Evolutionary conservation across 2,329 filamentous ascomycete species (phyloP).

Genomic region (Aspergillus fischeri): DNA sequence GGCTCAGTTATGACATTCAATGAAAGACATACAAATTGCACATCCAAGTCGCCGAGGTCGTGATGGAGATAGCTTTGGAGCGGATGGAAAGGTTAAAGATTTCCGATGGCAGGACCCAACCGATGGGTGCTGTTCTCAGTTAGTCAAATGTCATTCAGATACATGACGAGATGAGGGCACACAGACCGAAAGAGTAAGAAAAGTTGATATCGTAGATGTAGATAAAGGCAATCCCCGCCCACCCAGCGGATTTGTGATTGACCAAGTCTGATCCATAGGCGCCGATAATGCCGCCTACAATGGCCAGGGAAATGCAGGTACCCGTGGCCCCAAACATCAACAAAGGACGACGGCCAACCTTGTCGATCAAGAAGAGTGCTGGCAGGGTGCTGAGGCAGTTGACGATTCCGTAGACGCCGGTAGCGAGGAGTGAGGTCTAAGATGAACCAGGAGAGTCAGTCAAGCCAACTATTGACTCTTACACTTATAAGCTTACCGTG

Average conservation of each 20-base stretch:
- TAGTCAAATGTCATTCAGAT: neutral
- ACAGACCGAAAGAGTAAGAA: conserved; percentile 35
- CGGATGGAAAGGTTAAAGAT: conserved; percentile 38
- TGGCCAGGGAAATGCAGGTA: conserved; percentile 33
- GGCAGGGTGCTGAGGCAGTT: conserved; percentile 34
- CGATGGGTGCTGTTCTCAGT: conserved; percentile 28
- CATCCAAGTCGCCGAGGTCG: conserved; percentile 38
- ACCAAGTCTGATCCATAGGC: conserved; percentile 27
- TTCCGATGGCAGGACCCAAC: conserved; percentile 38
- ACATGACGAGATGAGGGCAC: no score
- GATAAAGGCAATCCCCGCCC: conserved; percentile 36
- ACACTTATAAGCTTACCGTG: conserved; percentile 14
- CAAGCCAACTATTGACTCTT: neutral
- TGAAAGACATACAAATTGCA: conserved; percentile 32
- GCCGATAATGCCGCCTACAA: conserved; percentile 33
- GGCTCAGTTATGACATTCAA: neutral
- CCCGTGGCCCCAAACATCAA: conserved; percentile 34
- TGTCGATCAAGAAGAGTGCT: conserved; percentile 33
- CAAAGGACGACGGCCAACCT: conserved; percentile 29
- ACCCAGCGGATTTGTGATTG: conserved; percentile 29
- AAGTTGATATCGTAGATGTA: conserved; percentile 38
- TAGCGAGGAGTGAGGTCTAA: conserved; percentile 31
- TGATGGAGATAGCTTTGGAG: conserved; percentile 37
- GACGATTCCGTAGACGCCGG: conserved; percentile 38
- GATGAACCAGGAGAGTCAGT: neutral